Conservation (phyloP, 257 asterid species). For the Capsicum pubescens region DNA sequence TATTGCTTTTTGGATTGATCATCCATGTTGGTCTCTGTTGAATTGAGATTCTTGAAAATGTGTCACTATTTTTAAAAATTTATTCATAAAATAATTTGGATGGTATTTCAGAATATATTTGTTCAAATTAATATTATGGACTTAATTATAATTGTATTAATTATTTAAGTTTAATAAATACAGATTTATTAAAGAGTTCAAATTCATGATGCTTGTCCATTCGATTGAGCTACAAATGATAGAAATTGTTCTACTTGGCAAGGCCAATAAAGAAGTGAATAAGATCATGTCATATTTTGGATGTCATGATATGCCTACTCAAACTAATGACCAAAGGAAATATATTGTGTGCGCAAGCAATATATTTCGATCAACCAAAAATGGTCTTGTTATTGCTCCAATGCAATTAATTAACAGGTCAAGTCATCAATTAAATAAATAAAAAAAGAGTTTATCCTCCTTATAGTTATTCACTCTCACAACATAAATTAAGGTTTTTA, state of each 20-base stretch:
- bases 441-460: background rate
- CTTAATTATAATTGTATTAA: background rate
- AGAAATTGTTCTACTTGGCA: background rate
- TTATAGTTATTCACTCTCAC: rapidly evolving
- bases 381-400: background rate
- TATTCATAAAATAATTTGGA: background rate
- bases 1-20: background rate
- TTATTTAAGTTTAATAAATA: background rate
- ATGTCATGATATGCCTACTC: no score
- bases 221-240: background rate
- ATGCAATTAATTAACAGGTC: background rate
- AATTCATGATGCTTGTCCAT: background rate
- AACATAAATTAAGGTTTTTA: background rate
- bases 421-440: background rate
- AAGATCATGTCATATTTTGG: background rate
- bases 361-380: background rate
- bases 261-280: background rate
- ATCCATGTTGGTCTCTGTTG: background rate
- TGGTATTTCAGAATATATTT: background rate
- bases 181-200: background rate
- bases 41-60: background rate
- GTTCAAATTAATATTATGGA: no score
- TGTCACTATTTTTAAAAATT: background rate
- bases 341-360: no score
- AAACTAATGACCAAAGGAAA: background rate